Conservation (phyloP, 306 rosid species). For the Hylodesmum podocarpum region DNA sequence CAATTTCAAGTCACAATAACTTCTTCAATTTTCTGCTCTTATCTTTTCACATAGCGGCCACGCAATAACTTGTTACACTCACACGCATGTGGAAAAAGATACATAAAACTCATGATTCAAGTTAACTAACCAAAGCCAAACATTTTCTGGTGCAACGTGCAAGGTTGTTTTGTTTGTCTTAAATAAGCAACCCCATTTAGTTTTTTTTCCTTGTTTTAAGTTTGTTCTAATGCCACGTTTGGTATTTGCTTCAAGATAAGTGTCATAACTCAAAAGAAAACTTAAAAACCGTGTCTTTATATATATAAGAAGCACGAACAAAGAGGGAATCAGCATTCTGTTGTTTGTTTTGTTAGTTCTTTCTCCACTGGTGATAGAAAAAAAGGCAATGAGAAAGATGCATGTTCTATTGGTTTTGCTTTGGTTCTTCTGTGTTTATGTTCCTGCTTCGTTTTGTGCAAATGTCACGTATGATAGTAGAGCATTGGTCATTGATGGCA, state of each 20-base stretch:
- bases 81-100: constrained; percentile 8
- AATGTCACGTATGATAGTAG: constrained; percentile 84
- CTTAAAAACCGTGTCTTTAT: neutral
- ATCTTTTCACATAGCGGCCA: constrained; percentile 34
- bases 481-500: constrained; percentile 80
- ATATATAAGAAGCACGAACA: constrained; percentile 9
- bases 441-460: constrained; percentile 39
- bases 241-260: constrained; percentile 30
- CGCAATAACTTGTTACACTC: constrained; percentile 36
- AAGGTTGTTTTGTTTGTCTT: constrained; percentile 12
- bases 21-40: neutral
- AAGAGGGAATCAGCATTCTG: constrained; percentile 12
- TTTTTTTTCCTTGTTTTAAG: neutral
- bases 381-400: constrained; percentile 45
- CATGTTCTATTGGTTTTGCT: constrained; percentile 30
- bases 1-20: constrained; percentile 1
- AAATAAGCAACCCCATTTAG: constrained; percentile 25
- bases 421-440: constrained; percentile 46
- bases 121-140: neutral
- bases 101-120: neutral
- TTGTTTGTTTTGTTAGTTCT: neutral
- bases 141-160: constrained; percentile 6
- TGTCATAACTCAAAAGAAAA: no score
- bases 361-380: neutral
- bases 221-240: neutral